Conservation (phyloP, 495 filamentous ascomycete species). For the Neurospora sp. region DNA sequence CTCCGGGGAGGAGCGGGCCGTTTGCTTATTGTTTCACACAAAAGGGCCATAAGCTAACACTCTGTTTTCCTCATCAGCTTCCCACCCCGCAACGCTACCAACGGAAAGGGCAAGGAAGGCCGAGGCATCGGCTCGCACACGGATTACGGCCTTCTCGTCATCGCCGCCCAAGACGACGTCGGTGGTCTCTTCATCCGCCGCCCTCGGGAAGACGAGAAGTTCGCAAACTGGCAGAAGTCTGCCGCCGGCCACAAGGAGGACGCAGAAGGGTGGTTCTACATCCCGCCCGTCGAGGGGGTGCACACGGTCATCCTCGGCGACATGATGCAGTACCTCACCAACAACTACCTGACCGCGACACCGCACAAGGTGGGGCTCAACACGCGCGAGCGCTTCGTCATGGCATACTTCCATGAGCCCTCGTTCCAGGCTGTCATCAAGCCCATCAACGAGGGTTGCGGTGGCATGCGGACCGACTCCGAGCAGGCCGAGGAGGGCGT, state of each 20-base stretch:
- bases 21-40: neutral
- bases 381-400: conserved; percentile 29
- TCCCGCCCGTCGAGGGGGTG: conserved; percentile 27
- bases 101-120: conserved; percentile 34
- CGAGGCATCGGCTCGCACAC: conserved; percentile 39
- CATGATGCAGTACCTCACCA: conserved; percentile 39
- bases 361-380: conserved; percentile 40
- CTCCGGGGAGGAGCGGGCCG: neutral
- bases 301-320: conserved; percentile 38
- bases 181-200: conserved; percentile 36
- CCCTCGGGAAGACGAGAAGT: conserved; percentile 22
- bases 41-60: neutral
- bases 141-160: conserved; percentile 37
- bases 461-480: conserved; percentile 1
- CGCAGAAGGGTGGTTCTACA: conserved; percentile 32
- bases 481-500: conserved; percentile 17
- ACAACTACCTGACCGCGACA: conserved; percentile 28
- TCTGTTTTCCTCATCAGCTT: conserved; percentile 16
- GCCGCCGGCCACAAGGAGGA: conserved; percentile 33
- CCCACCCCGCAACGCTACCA: conserved; percentile 28
- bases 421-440: conserved; percentile 33
- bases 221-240: conserved; percentile 34
- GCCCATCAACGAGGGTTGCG: conserved; percentile 22
- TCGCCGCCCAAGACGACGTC: conserved; percentile 34
- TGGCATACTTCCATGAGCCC: conserved; percentile 40